Conservation (phyloP, 169 alveolate species). For the Sarcocystis neurona region DNA sequence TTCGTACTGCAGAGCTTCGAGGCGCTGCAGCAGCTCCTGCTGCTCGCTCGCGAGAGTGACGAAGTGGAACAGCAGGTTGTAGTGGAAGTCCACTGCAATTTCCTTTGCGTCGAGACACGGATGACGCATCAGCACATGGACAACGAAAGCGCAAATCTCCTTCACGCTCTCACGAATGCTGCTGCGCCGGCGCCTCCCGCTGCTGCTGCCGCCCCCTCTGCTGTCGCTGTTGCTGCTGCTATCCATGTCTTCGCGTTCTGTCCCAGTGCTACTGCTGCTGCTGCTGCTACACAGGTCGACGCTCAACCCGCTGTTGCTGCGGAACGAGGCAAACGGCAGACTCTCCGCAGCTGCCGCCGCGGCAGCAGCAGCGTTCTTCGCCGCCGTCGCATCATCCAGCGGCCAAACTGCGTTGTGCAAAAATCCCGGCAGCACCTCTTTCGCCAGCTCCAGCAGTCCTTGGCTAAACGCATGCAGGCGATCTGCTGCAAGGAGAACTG, state of each 20-base stretch:
- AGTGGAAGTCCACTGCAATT: slow-evolving; percentile 37
- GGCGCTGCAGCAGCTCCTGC: slow-evolving; percentile 3
- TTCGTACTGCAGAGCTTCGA: neutral
- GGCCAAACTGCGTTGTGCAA: slow-evolving; percentile 22
- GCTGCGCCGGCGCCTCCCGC: too few relatives aligned
- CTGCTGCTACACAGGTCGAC: neutral
- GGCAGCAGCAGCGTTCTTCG: neutral
- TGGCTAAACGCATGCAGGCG: neutral
- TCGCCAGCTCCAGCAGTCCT: slow-evolving; percentile 8
- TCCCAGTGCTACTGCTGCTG: too few relatives aligned
- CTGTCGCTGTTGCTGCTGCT: slow-evolving; percentile 1
- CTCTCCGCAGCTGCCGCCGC: neutral
- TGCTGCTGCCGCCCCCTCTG: neutral
- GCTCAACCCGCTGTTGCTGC: neutral
- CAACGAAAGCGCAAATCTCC: slow-evolving; percentile 14
- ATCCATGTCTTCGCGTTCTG: too few relatives aligned
- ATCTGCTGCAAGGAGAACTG: neutral
- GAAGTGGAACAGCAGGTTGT: slow-evolving; percentile 58
- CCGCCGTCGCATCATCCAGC: neutral
- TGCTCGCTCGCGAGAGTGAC: slow-evolving; percentile 40
- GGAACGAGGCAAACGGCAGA: slow-evolving; percentile 22
- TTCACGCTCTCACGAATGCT: too few relatives aligned
- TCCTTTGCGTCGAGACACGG: slow-evolving; percentile 54
- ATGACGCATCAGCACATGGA: slow-evolving; percentile 40
- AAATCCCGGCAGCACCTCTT: slow-evolving; percentile 19